phyloP scores from a whole-genome alignment of 164 flowering plant species.

The Piper longum region DNA sequence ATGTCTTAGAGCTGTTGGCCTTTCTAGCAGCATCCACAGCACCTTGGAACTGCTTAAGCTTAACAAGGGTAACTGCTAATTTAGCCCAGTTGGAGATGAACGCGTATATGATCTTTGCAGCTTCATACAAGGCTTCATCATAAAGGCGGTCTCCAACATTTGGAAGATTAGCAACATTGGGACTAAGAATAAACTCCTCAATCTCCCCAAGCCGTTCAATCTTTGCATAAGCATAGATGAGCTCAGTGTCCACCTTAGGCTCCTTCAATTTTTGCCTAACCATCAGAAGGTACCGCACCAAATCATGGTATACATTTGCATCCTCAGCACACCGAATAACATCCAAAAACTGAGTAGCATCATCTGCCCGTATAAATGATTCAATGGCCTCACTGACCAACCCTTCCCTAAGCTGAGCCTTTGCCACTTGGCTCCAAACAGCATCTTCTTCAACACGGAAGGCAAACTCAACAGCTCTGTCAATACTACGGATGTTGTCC shows the following conservation, averaged over 20 bases:
- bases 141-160: constrained; percentile 89
- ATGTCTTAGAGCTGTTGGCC: constrained; percentile 95
- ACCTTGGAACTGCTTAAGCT: constrained; percentile 85
- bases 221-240: constrained; percentile 98
- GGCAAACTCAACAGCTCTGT: constrained; percentile 97
- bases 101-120: constrained; percentile 91
- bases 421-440: constrained; percentile 99
- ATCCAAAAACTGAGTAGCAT: constrained; percentile 83
- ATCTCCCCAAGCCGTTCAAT: constrained; percentile 91
- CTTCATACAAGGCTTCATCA: constrained; percentile 90
- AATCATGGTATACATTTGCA: constrained; percentile 80
- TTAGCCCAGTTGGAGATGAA: constrained; percentile 98
- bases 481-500: constrained; percentile 81
- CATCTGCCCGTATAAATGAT: constrained; percentile 97
- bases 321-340: constrained; percentile 85
- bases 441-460: constrained; percentile 99
- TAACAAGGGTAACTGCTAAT: constrained; percentile 82
- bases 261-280: constrained; percentile 91
- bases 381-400: constrained; percentile 97
- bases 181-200: constrained; percentile 97
- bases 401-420: constrained; percentile 93
- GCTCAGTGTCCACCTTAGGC: constrained; percentile 98
- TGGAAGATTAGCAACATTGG: constrained; percentile 98
- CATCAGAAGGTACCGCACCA: constrained; percentile 92
- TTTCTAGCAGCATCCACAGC: constrained; percentile 99